These are phyloP conservation scores for Platanthera zijinensis DNA, from an alignment of 106 monocot species.

Conservation along the genomic window DNA sequence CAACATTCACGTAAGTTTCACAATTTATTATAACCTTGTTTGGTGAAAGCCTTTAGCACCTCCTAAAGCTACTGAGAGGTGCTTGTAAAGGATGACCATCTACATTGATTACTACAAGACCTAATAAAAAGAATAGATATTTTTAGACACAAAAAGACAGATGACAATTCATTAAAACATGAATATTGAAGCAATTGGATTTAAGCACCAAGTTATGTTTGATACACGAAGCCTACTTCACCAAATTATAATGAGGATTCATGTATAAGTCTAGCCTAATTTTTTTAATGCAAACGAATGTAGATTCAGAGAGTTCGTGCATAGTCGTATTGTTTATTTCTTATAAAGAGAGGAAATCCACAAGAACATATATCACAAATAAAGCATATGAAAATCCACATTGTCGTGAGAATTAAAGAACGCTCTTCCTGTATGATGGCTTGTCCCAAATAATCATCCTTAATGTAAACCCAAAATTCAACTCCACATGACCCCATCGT, in stretches of 20 bases:
- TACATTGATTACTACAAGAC: conserved; percentile 5
- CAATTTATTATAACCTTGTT: conserved; percentile 13
- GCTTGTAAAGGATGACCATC: background rate
- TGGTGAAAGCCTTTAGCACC: conserved; percentile 5
- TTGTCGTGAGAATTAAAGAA: background rate
- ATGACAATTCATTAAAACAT: too few relatives aligned
- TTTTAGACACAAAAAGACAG: too few relatives aligned
- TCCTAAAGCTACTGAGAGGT: conserved; percentile 4
- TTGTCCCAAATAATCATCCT: background rate
- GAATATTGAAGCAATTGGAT: too few relatives aligned
- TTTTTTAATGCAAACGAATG: too few relatives aligned
- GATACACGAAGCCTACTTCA: too few relatives aligned
- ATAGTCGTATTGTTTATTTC: too few relatives aligned
- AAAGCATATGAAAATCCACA: background rate
- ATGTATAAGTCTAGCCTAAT: too few relatives aligned
- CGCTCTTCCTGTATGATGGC: background rate
- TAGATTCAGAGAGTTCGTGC: too few relatives aligned
- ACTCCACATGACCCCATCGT: too few relatives aligned
- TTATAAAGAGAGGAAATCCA: too few relatives aligned
- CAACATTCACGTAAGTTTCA: conserved; percentile 9
- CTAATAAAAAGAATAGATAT: background rate
- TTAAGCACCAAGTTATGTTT: too few relatives aligned
- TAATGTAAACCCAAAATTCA: background rate
- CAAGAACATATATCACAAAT: background rate
- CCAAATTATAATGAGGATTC: too few relatives aligned